These are phyloP conservation scores for Phytophthora syringae DNA, from an alignment of 352 stramenopile genomes.

Conservation along the genomic window DNA sequence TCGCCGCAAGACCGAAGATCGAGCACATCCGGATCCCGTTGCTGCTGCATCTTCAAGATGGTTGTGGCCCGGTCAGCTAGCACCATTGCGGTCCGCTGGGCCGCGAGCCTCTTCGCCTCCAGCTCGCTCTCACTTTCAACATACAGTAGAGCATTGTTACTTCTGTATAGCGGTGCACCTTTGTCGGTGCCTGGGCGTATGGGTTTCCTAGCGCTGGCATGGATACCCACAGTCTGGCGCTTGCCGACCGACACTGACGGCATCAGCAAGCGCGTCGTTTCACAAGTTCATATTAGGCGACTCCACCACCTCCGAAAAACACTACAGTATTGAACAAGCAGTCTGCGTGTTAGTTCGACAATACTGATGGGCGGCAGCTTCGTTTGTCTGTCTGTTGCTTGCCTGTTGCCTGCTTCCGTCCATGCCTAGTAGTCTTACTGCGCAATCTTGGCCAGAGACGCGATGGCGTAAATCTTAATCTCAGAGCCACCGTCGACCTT, in stretches of 20 bases:
- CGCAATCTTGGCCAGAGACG: conserved; percentile 82
- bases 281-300: conserved; percentile 26
- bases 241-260: conserved; percentile 19
- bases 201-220: conserved; percentile 17
- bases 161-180: not conserved
- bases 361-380: conserved; percentile 33
- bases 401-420: conserved; percentile 32
- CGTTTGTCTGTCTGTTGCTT: conserved; percentile 28
- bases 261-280: conserved; percentile 35
- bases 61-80: conserved; percentile 53
- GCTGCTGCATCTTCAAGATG: conserved; percentile 52
- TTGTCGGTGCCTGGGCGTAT: conserved; percentile 1
- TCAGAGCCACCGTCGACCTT: conserved; percentile 89
- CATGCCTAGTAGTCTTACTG: conserved; percentile 60
- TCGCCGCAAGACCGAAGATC: conserved; percentile 51
- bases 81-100: conserved; percentile 42
- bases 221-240: conserved; percentile 4
- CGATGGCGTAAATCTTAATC: conserved; percentile 91
- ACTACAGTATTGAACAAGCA: conserved; percentile 36
- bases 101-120: conserved; percentile 40
- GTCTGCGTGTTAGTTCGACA: conserved; percentile 36
- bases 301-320: conserved; percentile 21
- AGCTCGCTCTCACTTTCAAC: conserved; percentile 40
- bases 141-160: conserved; percentile 45
- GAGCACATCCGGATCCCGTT: conserved; percentile 61